phyloP scores from a whole-genome alignment of 2,329 filamentous ascomycete genomes.

The Falciphora oryzae region DNA sequence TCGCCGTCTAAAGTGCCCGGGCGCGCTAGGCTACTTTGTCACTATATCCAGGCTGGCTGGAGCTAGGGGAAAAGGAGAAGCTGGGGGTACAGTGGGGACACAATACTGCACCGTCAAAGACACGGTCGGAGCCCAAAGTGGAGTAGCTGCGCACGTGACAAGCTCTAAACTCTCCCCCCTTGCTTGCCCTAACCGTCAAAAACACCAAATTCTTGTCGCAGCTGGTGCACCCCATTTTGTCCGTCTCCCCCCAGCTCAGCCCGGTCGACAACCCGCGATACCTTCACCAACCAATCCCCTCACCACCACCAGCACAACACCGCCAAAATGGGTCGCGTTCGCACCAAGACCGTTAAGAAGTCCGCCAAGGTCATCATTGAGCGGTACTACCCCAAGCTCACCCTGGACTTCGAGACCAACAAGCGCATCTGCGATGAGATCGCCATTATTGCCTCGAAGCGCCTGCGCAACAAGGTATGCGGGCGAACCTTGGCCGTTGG shows the following conservation, averaged over 20 bases:
- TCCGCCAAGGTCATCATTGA: conserved; percentile 99
- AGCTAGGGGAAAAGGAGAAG: too few relatives aligned
- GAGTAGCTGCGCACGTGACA: background rate
- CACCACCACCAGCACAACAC: conserved; percentile 30
- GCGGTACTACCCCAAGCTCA: conserved; percentile 95
- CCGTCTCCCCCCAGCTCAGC: background rate
- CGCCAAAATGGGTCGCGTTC: conserved; percentile 65
- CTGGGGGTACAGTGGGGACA: too few relatives aligned
- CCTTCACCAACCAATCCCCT: conserved; percentile 9
- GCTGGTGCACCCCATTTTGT: conserved; percentile 4
- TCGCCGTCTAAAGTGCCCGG: background rate
- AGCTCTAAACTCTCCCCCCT: conserved; percentile 1
- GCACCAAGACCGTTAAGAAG: conserved; percentile 66
- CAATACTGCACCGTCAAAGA: too few relatives aligned
- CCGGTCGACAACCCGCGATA: background rate
- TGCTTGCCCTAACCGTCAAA: conserved; percentile 12
- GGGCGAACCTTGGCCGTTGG: conserved; percentile 10
- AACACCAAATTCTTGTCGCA: conserved; percentile 7
- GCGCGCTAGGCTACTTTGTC: too few relatives aligned
- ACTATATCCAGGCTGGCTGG: too few relatives aligned
- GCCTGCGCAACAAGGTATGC: conserved; percentile 95
- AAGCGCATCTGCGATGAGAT: conserved; percentile 99
- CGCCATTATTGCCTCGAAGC: conserved; percentile 98
- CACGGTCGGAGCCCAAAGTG: background rate
- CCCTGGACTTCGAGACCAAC: conserved; percentile 99